Conservation (phyloP, 345 rosid genomes). For the Bruguiera parviflora region DNA sequence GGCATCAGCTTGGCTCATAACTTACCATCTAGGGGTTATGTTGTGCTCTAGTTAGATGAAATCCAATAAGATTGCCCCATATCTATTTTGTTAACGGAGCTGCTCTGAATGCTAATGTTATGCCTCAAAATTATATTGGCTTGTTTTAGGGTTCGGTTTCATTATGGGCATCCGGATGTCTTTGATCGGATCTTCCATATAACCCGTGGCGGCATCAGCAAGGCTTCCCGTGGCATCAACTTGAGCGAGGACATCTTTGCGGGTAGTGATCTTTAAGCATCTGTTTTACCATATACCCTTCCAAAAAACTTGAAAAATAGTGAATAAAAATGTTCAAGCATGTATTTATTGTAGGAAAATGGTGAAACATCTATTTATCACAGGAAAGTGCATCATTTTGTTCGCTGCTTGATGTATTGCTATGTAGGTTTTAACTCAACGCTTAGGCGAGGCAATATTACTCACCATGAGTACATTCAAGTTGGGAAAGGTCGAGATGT, state of each 20-base stretch:
- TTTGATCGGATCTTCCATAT: slow-evolving; percentile 93
- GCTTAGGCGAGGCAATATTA: slow-evolving; percentile 82
- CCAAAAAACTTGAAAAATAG: background rate
- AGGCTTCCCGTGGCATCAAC: slow-evolving; percentile 91
- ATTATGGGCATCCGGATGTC: slow-evolving; percentile 96
- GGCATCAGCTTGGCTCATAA: no score
- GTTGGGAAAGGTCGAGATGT: slow-evolving; percentile 99
- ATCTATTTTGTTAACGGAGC: background rate
- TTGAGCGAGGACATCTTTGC: slow-evolving; percentile 99
- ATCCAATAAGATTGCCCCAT: background rate
- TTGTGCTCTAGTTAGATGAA: background rate
- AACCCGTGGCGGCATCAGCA: slow-evolving; percentile 96
- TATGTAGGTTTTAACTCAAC: slow-evolving; percentile 86
- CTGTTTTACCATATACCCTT: background rate
- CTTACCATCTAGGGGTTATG: no score
- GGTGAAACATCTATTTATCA: background rate
- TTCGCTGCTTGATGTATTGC: background rate
- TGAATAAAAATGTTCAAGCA: background rate
- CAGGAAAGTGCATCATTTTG: background rate
- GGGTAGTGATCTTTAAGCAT: slow-evolving; percentile 42
- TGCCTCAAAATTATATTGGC: slow-evolving; percentile 17
- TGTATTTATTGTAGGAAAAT: background rate
- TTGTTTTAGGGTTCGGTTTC: slow-evolving; percentile 79
- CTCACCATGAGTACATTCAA: slow-evolving; percentile 99
- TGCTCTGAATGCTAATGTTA: background rate